Evolutionary conservation across 257 asterid species (phyloP).

Genomic region (Penstemon barbatus): DNA sequence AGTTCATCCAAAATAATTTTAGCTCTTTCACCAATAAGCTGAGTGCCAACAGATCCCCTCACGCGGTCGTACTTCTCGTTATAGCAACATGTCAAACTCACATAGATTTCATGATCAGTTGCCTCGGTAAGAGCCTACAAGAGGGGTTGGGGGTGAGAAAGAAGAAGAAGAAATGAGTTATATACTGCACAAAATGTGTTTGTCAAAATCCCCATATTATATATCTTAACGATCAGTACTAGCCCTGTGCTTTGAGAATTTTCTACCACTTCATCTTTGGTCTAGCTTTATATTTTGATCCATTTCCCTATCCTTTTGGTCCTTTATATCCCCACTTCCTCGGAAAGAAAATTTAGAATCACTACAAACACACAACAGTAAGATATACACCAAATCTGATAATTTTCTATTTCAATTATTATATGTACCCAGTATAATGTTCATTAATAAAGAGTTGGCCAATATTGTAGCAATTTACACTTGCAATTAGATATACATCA

Average conservation of each 20-base stretch:
- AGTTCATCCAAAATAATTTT: conserved; percentile 87
- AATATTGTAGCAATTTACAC: conserved; percentile 8
- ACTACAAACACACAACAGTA: background rate
- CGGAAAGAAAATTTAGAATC: conserved; percentile 19
- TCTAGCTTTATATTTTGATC: background rate
- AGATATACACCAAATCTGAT: background rate
- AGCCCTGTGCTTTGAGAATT: background rate
- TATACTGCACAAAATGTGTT: conserved; percentile 20
- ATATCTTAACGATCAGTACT: conserved; percentile 4
- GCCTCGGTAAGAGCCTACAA: conserved; percentile 78
- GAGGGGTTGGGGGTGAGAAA: conserved; percentile 22
- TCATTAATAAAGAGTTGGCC: background rate
- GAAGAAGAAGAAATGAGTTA: conserved; percentile 26
- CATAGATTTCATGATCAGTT: conserved; percentile 82
- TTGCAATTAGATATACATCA: background rate
- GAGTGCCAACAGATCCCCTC: conserved; percentile 93
- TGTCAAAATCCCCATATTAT: conserved; percentile 6
- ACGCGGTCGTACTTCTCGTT: conserved; percentile 63
- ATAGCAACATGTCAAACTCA: conserved; percentile 78
- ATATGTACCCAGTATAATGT: background rate
- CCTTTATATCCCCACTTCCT: background rate
- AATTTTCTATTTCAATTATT: conserved; percentile 8
- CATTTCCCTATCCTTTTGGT: background rate
- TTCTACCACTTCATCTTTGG: conserved; percentile 5
- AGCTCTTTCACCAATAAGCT: conserved; percentile 91